Evolutionary conservation across 805 yeast genomes (phyloP).

Genomic region (Pichia californica): DNA sequence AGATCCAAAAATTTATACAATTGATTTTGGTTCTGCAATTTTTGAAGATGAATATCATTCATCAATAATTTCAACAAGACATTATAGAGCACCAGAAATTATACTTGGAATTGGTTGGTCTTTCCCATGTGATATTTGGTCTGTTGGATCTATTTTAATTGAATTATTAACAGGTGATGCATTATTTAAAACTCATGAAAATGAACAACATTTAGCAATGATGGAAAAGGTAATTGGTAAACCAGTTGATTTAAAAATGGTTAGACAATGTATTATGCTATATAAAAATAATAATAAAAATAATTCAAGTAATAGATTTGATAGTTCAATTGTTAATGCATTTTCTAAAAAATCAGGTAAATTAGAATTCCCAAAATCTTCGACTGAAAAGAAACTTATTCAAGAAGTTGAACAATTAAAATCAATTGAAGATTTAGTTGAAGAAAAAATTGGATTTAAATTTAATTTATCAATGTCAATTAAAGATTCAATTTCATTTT

Average conservation of each 20-base stretch:
- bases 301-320: conserved; percentile 11
- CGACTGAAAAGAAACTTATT: conserved; percentile 32
- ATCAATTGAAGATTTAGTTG: conserved; percentile 23
- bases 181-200: conserved; percentile 89
- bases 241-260: conserved; percentile 37
- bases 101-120: conserved; percentile 96
- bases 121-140: conserved; percentile 95
- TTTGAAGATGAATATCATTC: conserved; percentile 93
- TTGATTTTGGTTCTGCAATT: conserved; percentile 96
- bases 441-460: conserved; percentile 25
- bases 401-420: conserved; percentile 30
- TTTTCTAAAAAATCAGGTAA: conserved; percentile 27
- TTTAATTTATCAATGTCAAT: conserved; percentile 19
- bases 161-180: conserved; percentile 94
- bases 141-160: conserved; percentile 86
- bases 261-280: conserved; percentile 26
- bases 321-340: conserved; percentile 22
- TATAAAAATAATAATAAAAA: conserved; percentile 10
- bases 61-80: conserved; percentile 87
- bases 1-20: conserved; percentile 79
- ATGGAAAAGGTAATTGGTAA: conserved; percentile 74
- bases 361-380: conserved; percentile 30
- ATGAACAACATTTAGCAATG: conserved; percentile 89
- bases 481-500: conserved; percentile 21
- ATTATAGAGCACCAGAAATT: conserved; percentile 95